A percentile compares a stretch with the other conserved stretches of the same genome.
Conservation (phyloP, 768 basidiomycete genomes). For the Lentinus tigrinus region DNA sequence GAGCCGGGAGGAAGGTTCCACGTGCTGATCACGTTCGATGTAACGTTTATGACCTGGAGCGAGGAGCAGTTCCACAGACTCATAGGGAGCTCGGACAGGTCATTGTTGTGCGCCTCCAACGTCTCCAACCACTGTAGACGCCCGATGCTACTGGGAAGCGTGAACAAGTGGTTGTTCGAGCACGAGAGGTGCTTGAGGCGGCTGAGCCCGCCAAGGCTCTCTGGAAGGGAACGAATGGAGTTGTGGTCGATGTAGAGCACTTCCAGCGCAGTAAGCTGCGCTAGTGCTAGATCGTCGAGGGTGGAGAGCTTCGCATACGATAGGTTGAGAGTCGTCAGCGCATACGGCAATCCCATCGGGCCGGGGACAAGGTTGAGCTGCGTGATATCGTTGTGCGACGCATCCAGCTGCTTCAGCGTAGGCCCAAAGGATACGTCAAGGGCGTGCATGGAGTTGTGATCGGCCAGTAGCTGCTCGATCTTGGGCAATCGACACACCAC, state of each 20-base stretch:
- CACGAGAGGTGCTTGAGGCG: conserved; percentile 75
- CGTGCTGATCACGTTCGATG: conserved; percentile 77
- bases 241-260: conserved; percentile 83
- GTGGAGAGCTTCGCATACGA: conserved; percentile 87
- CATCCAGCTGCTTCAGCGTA: conserved; percentile 62
- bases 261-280: conserved; percentile 69
- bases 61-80: conserved; percentile 83
- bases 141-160: conserved; percentile 76
- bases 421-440: conserved; percentile 79
- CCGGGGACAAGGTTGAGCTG: conserved; percentile 62
- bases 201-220: conserved; percentile 73
- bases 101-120: conserved; percentile 92
- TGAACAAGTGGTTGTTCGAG: conserved; percentile 85
- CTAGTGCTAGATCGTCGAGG: conserved; percentile 71
- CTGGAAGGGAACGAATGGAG: conserved; percentile 78
- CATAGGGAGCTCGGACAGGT: conserved; percentile 69
- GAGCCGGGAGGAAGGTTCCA: conserved; percentile 63
- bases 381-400: conserved; percentile 88
- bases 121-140: conserved; percentile 67
- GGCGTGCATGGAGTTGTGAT: conserved; percentile 80
- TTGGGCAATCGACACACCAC: conserved; percentile 67
- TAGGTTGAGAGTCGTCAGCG: conserved; percentile 78
- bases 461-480: conserved; percentile 67
- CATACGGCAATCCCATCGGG: conserved; percentile 47
- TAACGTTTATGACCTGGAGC: conserved; percentile 75